Evolutionary conservation across 495 filamentous ascomycete species (phyloP).

Genomic region (Hyaloscypha variabilis): DNA sequence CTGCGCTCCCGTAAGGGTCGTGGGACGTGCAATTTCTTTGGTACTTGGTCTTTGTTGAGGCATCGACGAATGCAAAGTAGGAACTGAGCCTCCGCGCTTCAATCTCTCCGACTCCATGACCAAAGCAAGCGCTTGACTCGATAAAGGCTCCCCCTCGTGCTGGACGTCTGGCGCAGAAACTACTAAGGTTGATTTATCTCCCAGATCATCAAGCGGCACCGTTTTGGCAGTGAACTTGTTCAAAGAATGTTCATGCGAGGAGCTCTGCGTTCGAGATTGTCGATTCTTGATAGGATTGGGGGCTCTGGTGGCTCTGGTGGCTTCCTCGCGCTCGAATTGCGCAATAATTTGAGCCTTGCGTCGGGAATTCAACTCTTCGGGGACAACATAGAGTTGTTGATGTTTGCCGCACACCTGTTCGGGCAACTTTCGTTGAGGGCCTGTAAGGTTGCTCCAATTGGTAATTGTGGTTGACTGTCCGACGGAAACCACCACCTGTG

Average conservation of each 20-base stretch:
- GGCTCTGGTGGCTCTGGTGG: background rate
- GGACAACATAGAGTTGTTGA: constrained; percentile 26
- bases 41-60: background rate
- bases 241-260: background rate
- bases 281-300: background rate
- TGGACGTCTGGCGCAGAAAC: background rate
- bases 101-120: background rate
- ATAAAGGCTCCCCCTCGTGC: background rate
- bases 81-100: background rate
- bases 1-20: background rate
- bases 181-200: background rate
- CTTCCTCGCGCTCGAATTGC: background rate
- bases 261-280: background rate
- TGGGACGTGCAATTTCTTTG: background rate
- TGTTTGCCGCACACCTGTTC: constrained; percentile 25
- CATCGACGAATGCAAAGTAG: background rate
- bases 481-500: constrained; percentile 37
- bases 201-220: background rate
- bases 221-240: background rate
- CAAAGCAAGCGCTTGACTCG: background rate
- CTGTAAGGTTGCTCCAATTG: background rate
- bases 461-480: constrained; percentile 29
- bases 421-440: constrained; percentile 8
- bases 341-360: background rate
- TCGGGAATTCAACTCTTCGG: constrained; percentile 24